Evolutionary conservation across 331 rosid species (phyloP), one percentile per base, ranked within the genome.

Genomic region (Phaseolus coccineus): DNA sequence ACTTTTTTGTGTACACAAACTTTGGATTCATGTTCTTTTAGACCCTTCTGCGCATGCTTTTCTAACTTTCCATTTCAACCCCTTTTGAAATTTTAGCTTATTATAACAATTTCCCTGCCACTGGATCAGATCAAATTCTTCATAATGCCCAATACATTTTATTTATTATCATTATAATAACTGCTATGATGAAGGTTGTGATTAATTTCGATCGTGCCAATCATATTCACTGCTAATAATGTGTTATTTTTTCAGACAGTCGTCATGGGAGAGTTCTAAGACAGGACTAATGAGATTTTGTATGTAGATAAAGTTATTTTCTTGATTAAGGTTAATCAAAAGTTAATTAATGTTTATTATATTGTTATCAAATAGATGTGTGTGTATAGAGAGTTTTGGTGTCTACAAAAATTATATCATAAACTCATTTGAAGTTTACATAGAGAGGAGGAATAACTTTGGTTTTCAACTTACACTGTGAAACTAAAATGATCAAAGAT

Each of bases 41-140:
- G 63, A 83, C 61, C 77, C 55, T 78, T 68, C n/a, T 44, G 12
- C 69, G 84, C 87, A 69, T 84, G 90, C 88, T 63, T 77, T 48
- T 84, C 77, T 53, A 37, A 59, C 73, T 69, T 86, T 82, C 81
- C 88, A 82, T 53, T 84, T 37, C 78, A 72, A 64, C 74, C 64
- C 48, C 52, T 53, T 48, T 48, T 19, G 2, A 8, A 50, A 63
- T 63, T 72, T 73, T 78, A 14, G 53, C 53, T 5, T 39, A 19
- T 78, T 42, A 42, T 42, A 72, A 57, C 57, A 59, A 12, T 67
- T 14, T 58, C 33, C 59, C 14, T 46, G 2, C 27, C 27, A 48
- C 55, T 33, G 51, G 80, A 71, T 77, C 75, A 64, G 79, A 83
- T 72, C 76, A 83, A 65, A 65, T 64, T 77, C 55, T 72, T 25